Base-by-base conservation (phyloP, 768 basidiomycete species). In the Lactarius sp. region DNA sequence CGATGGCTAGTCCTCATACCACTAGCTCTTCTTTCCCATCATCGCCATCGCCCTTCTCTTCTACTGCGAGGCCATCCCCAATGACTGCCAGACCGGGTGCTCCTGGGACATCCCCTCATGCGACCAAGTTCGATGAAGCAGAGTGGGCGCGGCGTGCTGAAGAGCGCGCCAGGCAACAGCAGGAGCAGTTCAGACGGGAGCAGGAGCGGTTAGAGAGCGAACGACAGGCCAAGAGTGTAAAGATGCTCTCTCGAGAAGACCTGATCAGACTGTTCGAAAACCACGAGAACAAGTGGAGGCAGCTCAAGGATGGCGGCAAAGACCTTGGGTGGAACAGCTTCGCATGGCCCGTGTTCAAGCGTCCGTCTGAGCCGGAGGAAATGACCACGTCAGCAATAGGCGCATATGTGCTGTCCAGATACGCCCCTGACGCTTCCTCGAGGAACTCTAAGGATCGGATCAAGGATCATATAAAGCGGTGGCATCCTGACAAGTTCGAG, bases 401-500 rank as follows among this genome's bases (percentile, higher is more conserved):
- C 50, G 81, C 83, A 37, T 90, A 90, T 67, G 78, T 90, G 69
- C 75, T 82, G 60, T 85, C 84, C 16, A 76, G 81, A 12, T 72
- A 81, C 61, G 80, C 83, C 65, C 82, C 85, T 0, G 77, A 77
- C 60, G 84, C 85, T 34, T 81, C 78, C 69, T 67, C 77, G 55
- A 83, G 80, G 73, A 76, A 76, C 52, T 69, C 78, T 54, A 88
- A 87, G 75, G 90, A 91, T 68, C 83, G 88, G 14, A 79, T 90
- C 66, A 88, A 85, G 76, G 89, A 91, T 64, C 83, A 85, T 59
- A 80, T 92, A 68, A 81, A 82, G 73, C 76, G 80, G 66, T 92
- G 89, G 90, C 90, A 92, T 73, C 90, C 90, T 4, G 90, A 92
- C 74, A 83, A 87, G 39, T 92, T 92, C 70, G 86, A 91, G 67